A percentile compares a stretch with the other conserved stretches of the same genome.
These are phyloP conservation scores for Atractiella rhizophila DNA, from an alignment of 768 basidiomycete genomes.

Conservation along the genomic window DNA sequence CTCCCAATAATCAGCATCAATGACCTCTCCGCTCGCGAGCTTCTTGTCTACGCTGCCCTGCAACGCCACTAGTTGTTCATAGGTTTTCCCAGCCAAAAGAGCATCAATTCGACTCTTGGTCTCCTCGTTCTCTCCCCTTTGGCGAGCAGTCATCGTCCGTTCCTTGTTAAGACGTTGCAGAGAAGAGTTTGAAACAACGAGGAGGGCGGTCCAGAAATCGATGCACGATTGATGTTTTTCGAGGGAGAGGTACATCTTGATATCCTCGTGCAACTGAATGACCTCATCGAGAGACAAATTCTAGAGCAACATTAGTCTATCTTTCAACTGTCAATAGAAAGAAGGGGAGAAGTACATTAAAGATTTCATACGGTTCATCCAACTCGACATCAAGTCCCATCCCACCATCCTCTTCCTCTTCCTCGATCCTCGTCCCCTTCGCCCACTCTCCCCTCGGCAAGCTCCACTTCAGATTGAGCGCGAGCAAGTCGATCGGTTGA, in stretches of 20 bases:
- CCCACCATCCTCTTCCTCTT: conserved; percentile 50
- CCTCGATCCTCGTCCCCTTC: too few species aligned
- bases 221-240: conserved; percentile 64
- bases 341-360: conserved; percentile 40
- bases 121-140: conserved; percentile 15
- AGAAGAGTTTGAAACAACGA: conserved; percentile 80
- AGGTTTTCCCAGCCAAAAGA: conserved; percentile 58
- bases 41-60: conserved; percentile 73
- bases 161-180: conserved; percentile 44
- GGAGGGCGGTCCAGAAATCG: conserved; percentile 99
- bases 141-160: conserved; percentile 23
- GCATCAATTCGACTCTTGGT: conserved; percentile 65
- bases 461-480: conserved; percentile 82
- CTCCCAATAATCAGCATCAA: conserved; percentile 98
- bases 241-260: conserved; percentile 65
- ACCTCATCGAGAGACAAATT: conserved; percentile 67
- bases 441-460: conserved; percentile 33
- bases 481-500: conserved; percentile 93
- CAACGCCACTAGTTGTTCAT: conserved; percentile 53
- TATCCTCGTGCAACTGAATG: conserved; percentile 79
- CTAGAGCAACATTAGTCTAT: conserved; percentile 23
- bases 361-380: conserved; percentile 93
- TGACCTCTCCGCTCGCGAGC: conserved; percentile 67
- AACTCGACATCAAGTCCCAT: conserved; percentile 87
- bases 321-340: not conserved